These are phyloP conservation scores for Candida tallmaniae DNA, from an alignment of 805 yeast genomes.

Conservation along the genomic window DNA sequence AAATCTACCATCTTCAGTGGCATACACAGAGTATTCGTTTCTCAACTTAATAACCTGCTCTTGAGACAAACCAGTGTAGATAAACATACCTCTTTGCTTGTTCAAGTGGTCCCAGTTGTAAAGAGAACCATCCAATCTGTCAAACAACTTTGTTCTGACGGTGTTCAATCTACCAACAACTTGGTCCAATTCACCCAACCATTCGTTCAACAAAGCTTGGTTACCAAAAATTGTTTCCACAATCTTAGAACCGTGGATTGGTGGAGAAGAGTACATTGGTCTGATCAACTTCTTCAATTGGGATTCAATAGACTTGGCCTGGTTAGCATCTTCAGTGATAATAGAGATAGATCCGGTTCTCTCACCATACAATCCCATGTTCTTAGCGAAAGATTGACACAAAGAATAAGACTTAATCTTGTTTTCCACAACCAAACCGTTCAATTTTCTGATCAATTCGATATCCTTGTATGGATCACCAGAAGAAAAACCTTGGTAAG, in stretches of 20 bases:
- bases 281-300: conserved; percentile 81
- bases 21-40: conserved; percentile 70
- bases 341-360: conserved; percentile 75
- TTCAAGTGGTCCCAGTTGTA: conserved; percentile 83
- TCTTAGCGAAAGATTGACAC: conserved; percentile 45
- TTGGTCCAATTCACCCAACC: conserved; percentile 75
- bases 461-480: conserved; percentile 76
- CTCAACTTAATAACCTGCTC: conserved; percentile 71
- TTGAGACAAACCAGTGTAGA: conserved; percentile 75
- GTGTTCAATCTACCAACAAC: conserved; percentile 77
- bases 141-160: conserved; percentile 64
- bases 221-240: conserved; percentile 72
- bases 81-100: conserved; percentile 95
- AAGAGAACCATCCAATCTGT: conserved; percentile 55
- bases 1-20: conserved; percentile 88
- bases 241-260: conserved; percentile 88
- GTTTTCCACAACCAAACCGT: conserved; percentile 46
- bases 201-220: conserved; percentile 52
- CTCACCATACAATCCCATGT: conserved; percentile 48
- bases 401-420: conserved; percentile 50
- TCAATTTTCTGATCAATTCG: conserved; percentile 42
- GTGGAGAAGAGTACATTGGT: conserved; percentile 89
- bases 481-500: conserved; percentile 92
- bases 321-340: conserved; percentile 52
- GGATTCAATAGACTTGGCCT: conserved; percentile 56